Base-by-base conservation (phyloP, 805 yeast species). In the Kurtzmaniella cleridarum region DNA sequence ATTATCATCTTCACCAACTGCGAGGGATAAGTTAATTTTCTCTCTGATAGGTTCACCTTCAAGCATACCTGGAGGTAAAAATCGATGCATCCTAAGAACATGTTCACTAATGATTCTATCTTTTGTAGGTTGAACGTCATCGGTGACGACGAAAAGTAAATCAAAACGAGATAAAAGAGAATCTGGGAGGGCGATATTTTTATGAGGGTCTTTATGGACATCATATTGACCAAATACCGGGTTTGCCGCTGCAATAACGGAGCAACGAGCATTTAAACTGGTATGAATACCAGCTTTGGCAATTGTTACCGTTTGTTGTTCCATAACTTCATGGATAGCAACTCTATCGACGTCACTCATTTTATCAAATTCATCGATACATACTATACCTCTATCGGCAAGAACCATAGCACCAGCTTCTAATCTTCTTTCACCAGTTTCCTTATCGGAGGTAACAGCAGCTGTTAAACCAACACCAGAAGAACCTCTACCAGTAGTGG, bases 381-480 rank as follows among this genome's bases (percentile, higher is more conserved):
- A 93, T 31, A 93, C 97, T 41, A 93, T 76, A 47, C 98, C 98
- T 48, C 97, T 73, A 64, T 93, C 98, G 10, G 98, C 98, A 46
- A 93, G 71, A 29, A 93, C 98, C 97, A 93, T 91, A 3, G 98
- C 98, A 73, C 98, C 98, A 1, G 98, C 98, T 65, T 93, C 98
- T 48, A 93, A 70, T 51, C 95, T 76, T 54, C 97, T 75, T 65
- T 93, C 98, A 43, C 98, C 98, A 0, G 98, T 93, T 62, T 93
- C 98, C 54, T 82, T 84, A 62, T 93, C 98, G 1, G 90, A 77
- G 5, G 97, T 90, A 2, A 93, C 98, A 1, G 98, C 98, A 14
- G 98, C 98, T 0, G 98, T 93, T 54, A 93, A 75, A 87, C 98
- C 98, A 33, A 93, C 98, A 61, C 98, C 98, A 1, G 98, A 90